These are phyloP conservation scores for Vicia faba DNA, from an alignment of 306 rosid species.

Conservation along the genomic window DNA sequence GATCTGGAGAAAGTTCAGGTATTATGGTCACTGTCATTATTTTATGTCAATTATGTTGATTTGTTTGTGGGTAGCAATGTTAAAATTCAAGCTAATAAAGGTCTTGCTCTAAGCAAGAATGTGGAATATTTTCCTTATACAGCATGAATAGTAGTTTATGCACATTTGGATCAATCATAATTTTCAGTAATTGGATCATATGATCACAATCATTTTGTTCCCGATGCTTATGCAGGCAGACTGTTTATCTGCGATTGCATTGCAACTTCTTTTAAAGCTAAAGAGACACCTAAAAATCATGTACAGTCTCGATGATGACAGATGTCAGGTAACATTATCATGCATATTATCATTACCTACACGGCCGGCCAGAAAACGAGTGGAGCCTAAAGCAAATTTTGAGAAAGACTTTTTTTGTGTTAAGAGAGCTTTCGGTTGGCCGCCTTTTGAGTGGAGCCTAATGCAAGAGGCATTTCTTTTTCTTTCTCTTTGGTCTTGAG, in stretches of 20 bases:
- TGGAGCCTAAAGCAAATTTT: conserved; percentile 8
- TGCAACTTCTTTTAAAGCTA: conserved; percentile 93
- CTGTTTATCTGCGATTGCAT: conserved; percentile 73
- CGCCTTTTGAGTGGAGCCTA: not conserved
- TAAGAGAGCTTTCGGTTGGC: not conserved
- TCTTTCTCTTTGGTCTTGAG: not conserved
- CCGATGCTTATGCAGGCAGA: conserved; percentile 59
- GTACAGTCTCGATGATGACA: conserved; percentile 76
- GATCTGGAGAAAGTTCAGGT: conserved; percentile 85
- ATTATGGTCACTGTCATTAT: conserved; percentile 5
- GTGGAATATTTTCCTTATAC: conserved; percentile 10
- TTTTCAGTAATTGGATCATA: conserved; percentile 17
- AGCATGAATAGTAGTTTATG: conserved; percentile 15
- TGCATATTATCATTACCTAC: conserved; percentile 8
- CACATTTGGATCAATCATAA: conserved; percentile 7
- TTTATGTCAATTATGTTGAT: conserved; percentile 23
- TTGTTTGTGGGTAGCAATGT: conserved; percentile 19
- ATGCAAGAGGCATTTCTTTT: not conserved
- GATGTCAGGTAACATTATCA: conserved; percentile 75
- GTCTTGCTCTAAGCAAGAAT: not conserved
- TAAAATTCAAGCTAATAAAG: not conserved
- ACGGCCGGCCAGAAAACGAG: not conserved
- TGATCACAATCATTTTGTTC: not conserved
- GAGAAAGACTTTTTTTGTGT: not conserved
- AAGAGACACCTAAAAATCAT: conserved; percentile 91